Conservation (phyloP, 2,329 filamentous ascomycete species). For the Penicillium verrucosum region DNA sequence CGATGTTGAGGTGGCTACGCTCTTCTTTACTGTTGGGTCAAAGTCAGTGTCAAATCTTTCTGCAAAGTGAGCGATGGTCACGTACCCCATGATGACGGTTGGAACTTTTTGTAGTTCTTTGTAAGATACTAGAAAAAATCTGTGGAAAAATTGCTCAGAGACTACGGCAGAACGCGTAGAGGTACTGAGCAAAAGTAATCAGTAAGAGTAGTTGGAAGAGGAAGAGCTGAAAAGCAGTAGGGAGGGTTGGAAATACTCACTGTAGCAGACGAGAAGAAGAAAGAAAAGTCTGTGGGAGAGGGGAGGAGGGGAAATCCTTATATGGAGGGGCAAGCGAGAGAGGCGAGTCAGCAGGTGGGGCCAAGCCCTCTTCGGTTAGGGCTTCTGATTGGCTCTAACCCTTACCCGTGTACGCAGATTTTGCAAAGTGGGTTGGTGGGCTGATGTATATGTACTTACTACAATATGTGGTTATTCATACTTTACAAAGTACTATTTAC, state of each 20-base stretch:
- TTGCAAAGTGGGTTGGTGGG: slow-evolving; percentile 27
- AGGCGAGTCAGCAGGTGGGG: slow-evolving; percentile 36
- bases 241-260: slow-evolving; percentile 42
- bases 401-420: slow-evolving; percentile 30
- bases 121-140: slow-evolving; percentile 47
- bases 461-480: not conserved
- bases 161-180: slow-evolving; percentile 52
- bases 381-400: slow-evolving; percentile 27
- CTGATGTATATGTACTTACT: slow-evolving; percentile 8
- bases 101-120: slow-evolving; percentile 48
- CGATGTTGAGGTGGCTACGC: slow-evolving; percentile 95
- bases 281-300: slow-evolving; percentile 42
- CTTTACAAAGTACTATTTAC: slow-evolving; percentile 8
- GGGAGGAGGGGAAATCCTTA: slow-evolving; percentile 45
- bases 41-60: not conserved
- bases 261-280: slow-evolving; percentile 45
- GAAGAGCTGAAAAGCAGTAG: slow-evolving; percentile 16
- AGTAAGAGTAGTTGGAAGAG: slow-evolving; percentile 23
- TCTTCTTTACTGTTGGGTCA: slow-evolving; percentile 72
- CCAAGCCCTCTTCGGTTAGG: slow-evolving; percentile 32
- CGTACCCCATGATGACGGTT: slow-evolving; percentile 62
- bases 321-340: slow-evolving; percentile 48
- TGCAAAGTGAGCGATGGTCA: slow-evolving; percentile 12
- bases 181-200: slow-evolving; percentile 42
- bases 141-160: slow-evolving; percentile 44